Evolutionary conservation across 179 eudicot species (phyloP).

Genomic region (Silene vulgaris): DNA sequence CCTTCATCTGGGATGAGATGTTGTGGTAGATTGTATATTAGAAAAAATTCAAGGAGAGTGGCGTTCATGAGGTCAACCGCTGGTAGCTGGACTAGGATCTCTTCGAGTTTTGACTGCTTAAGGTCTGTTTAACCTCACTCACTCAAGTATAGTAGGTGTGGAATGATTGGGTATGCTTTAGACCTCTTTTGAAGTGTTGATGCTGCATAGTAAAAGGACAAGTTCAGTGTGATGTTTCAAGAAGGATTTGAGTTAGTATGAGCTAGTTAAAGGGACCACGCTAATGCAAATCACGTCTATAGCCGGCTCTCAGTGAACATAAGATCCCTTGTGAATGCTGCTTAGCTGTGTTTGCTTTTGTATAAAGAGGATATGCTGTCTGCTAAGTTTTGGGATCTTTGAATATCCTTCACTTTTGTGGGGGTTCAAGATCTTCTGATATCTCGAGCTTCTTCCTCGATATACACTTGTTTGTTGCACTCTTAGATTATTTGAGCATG

Average conservation of each 20-base stretch:
- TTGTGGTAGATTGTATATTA: neutral
- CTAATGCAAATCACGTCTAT: neutral
- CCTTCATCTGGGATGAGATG: neutral
- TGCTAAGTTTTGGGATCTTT: too few species aligned
- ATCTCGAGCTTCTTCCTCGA: neutral
- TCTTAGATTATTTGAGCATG: neutral
- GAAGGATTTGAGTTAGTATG: neutral
- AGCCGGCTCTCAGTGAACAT: neutral
- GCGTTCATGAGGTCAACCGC: too few species aligned
- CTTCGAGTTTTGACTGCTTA: too few species aligned
- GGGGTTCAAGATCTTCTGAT: too few species aligned
- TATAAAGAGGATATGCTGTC: neutral
- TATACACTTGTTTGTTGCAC: neutral
- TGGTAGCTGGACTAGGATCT: too few species aligned
- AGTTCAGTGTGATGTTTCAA: neutral
- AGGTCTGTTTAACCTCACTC: too few species aligned
- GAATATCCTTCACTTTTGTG: too few species aligned
- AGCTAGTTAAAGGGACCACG: neutral
- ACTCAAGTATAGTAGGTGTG: neutral
- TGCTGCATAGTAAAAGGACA: neutral
- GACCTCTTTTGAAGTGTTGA: neutral
- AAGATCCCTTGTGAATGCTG: neutral
- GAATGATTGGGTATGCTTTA: neutral
- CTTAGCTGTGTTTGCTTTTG: neutral
- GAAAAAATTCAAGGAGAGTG: neutral